Evolutionary conservation across 192 early-diverging fungal species (phyloP).

Genomic region (Coemansia sp.): DNA sequence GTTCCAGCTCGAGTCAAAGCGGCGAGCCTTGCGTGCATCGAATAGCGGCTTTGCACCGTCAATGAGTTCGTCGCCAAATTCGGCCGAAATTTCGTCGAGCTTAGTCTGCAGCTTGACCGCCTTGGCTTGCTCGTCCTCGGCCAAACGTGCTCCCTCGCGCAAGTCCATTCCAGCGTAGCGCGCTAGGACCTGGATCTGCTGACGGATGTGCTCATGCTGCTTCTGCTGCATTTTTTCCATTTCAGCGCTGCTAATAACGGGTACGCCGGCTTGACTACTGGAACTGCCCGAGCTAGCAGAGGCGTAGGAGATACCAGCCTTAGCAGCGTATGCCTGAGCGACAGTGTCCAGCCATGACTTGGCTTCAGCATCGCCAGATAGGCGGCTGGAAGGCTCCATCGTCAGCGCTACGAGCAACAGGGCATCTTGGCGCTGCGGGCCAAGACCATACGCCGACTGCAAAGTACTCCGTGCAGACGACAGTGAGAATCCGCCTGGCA

Average conservation of each 20-base stretch:
- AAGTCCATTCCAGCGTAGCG: constrained; percentile 78
- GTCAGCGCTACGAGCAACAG: constrained; percentile 75
- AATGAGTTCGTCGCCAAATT: constrained; percentile 76
- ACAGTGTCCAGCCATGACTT: constrained; percentile 79
- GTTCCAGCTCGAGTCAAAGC: constrained; percentile 94
- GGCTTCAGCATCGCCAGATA: constrained; percentile 74
- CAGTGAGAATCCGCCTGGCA: constrained; percentile 91
- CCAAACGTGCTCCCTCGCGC: constrained; percentile 66
- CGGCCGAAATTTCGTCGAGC: constrained; percentile 74
- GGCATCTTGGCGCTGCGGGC: constrained; percentile 71
- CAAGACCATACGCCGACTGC: constrained; percentile 70
- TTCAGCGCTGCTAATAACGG: constrained; percentile 85
- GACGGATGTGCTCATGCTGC: constrained; percentile 69
- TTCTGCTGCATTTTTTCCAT: constrained; percentile 77
- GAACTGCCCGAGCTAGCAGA: constrained; percentile 52
- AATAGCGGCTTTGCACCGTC: constrained; percentile 82
- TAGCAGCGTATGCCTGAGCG: constrained; percentile 72
- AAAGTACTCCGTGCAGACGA: constrained; percentile 72
- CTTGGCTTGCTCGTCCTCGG: constrained; percentile 62
- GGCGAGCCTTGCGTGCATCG: constrained; percentile 76
- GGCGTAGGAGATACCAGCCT: constrained; percentile 67
- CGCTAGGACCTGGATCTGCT: constrained; percentile 82
- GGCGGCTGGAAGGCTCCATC: constrained; percentile 80
- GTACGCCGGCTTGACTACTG: constrained; percentile 26
- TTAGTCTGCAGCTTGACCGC: constrained; percentile 68